phyloP scores from a whole-genome alignment of 257 asterid species.

The Scutellaria baicalensis region DNA sequence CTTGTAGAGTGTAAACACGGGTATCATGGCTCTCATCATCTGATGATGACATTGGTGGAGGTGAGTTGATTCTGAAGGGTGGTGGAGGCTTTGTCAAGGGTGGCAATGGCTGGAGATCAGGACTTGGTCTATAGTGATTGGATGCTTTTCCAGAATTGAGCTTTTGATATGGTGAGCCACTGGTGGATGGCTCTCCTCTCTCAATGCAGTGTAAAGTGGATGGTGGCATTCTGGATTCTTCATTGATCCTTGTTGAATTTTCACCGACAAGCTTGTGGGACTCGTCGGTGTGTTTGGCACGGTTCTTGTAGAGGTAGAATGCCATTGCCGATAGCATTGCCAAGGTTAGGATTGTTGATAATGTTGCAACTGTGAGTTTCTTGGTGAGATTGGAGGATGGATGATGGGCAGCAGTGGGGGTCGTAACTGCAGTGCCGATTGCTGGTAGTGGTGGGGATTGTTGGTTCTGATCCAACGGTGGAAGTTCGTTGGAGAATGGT shows the following conservation, averaged over 20 bases:
- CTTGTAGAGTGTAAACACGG: conserved; percentile 46
- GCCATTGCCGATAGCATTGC: conserved; percentile 60
- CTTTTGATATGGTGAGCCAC: conserved; percentile 51
- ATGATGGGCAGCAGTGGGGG: conserved; percentile 30
- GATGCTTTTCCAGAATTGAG: conserved; percentile 37
- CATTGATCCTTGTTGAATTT: conserved; percentile 31
- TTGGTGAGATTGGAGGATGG: conserved; percentile 45
- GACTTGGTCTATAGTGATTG: conserved; percentile 62
- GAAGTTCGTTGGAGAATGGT: conserved; percentile 67
- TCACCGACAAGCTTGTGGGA: conserved; percentile 53
- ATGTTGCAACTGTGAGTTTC: conserved; percentile 46
- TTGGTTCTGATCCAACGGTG: conserved; percentile 37
- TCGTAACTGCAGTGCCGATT: conserved; percentile 28
- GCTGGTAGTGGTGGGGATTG: conserved; percentile 37
- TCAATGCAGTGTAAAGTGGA: conserved; percentile 58
- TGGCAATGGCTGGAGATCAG: conserved; percentile 79
- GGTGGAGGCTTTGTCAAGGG: conserved; percentile 63
- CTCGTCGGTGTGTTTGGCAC: conserved; percentile 25
- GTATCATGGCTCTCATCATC: conserved; percentile 66
- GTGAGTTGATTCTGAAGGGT: conserved; percentile 50
- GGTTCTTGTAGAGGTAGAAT: conserved; percentile 55
- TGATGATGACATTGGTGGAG: conserved; percentile 84
- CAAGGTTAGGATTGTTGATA: conserved; percentile 59
- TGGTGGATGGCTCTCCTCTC: conserved; percentile 50
- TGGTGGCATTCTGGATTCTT: conserved; percentile 54